phyloP scores from a whole-genome alignment of 768 basidiomycete genomes.

The Auricularia auricula-judae region DNA sequence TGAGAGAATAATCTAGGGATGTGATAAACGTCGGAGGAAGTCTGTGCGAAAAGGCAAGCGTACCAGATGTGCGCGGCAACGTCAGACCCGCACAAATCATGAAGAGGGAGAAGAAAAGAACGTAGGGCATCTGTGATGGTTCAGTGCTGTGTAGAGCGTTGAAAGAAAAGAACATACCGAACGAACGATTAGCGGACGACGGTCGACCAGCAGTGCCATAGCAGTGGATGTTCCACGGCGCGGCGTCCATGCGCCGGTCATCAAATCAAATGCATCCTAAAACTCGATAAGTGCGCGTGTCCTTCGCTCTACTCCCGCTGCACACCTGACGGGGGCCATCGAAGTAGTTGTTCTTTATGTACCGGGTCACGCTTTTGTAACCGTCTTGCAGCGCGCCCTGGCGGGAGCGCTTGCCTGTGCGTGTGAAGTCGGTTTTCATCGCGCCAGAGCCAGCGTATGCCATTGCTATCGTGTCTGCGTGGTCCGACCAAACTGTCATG shows the following conservation, averaged over 20 bases:
- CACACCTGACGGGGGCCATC: slow-evolving; percentile 83
- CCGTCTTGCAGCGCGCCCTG: slow-evolving; percentile 79
- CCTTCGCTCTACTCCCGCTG: slow-evolving; percentile 3
- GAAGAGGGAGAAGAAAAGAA: slow-evolving; percentile 69
- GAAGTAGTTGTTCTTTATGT: slow-evolving; percentile 92
- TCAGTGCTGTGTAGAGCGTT: neutral
- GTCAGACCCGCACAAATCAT: slow-evolving; percentile 84
- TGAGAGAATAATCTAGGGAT: slow-evolving; percentile 63
- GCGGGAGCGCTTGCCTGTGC: slow-evolving; percentile 80
- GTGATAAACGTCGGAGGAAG: slow-evolving; percentile 2
- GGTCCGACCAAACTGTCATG: slow-evolving; percentile 86
- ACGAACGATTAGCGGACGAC: slow-evolving; percentile 71
- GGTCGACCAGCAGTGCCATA: slow-evolving; percentile 63
- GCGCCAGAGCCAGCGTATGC: slow-evolving; percentile 95
- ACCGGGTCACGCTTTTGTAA: slow-evolving; percentile 71
- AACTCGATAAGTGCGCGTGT: neutral
- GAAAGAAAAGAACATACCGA: slow-evolving; percentile 42
- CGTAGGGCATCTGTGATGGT: slow-evolving; percentile 64
- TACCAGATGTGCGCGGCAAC: slow-evolving; percentile 79
- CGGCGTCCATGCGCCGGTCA: slow-evolving; percentile 89
- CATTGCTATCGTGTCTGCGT: slow-evolving; percentile 79
- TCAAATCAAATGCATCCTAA: slow-evolving; percentile 90
- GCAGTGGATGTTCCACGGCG: slow-evolving; percentile 51
- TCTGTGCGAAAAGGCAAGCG: slow-evolving; percentile 18
- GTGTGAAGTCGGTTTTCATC: slow-evolving; percentile 91